phyloP scores from a whole-genome alignment of 495 filamentous ascomycete genomes.

The Bacidia gigantensis region DNA sequence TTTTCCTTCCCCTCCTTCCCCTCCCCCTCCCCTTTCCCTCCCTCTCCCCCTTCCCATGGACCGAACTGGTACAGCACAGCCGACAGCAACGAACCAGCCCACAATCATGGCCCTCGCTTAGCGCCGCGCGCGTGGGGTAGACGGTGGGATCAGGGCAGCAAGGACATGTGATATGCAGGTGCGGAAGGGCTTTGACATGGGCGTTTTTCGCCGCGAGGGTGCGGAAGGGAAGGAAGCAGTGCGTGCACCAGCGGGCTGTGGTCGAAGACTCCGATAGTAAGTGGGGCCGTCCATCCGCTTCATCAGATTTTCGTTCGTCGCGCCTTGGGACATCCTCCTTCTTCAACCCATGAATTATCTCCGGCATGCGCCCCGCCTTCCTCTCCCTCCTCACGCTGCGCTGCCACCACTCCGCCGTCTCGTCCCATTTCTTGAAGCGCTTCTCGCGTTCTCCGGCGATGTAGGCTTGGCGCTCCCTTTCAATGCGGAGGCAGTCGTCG shows the following conservation, averaged over 20 bases:
- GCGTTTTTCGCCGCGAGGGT: neutral
- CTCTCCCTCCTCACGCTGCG: too few species aligned
- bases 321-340: too few species aligned
- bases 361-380: too few species aligned
- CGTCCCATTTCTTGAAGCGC: neutral
- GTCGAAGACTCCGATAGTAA: too few species aligned
- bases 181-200: neutral
- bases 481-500: neutral
- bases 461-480: neutral
- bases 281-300: too few species aligned
- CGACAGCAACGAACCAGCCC: neutral
- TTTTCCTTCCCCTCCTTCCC: too few species aligned
- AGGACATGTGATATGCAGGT: neutral
- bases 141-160: neutral
- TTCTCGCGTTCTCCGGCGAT: neutral
- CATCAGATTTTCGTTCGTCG: too few species aligned
- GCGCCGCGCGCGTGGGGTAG: neutral
- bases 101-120: neutral
- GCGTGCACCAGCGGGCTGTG: neutral
- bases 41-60: neutral
- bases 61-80: neutral
- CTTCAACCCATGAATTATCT: too few species aligned
- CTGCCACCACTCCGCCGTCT: neutral
- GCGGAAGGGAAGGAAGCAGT: neutral
- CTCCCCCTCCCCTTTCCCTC: neutral